Conservation (phyloP, 345 rosid genomes). For the Eucalyptus cloeziana region DNA sequence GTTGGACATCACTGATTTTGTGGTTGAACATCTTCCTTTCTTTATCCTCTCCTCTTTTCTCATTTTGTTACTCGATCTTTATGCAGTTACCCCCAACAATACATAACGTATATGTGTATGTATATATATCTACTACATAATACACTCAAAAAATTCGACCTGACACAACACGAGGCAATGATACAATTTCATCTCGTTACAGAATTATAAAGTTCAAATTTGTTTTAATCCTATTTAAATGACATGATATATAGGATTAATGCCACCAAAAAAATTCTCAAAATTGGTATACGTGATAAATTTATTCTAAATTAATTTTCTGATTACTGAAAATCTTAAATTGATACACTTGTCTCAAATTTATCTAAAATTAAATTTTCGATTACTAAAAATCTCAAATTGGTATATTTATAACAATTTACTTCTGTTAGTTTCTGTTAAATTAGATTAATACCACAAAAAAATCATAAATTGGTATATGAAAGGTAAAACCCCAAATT, state of each 20-base stretch:
- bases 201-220: neutral
- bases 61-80: neutral
- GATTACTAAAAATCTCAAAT: rapidly evolving
- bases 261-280: rapidly evolving
- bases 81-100: neutral
- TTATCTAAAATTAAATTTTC: too few species aligned
- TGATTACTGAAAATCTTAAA: rapidly evolving
- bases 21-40: neutral
- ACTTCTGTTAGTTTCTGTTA: rapidly evolving
- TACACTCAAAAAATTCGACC: neutral
- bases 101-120: neutral
- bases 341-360: rapidly evolving
- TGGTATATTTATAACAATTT: rapidly evolving
- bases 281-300: rapidly evolving
- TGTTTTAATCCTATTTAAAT: neutral
- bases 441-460: rapidly evolving
- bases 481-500: rapidly evolving
- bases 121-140: neutral
- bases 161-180: rapidly evolving
- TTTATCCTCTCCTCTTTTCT: neutral
- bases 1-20: neutral
- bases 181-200: neutral
- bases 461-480: too few species aligned
- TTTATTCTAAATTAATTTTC: too few species aligned
- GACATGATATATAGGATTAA: neutral